Base-by-base conservation (phyloP, 2,329 filamentous ascomycete genomes). In the Nigrograna mackinnonii region DNA sequence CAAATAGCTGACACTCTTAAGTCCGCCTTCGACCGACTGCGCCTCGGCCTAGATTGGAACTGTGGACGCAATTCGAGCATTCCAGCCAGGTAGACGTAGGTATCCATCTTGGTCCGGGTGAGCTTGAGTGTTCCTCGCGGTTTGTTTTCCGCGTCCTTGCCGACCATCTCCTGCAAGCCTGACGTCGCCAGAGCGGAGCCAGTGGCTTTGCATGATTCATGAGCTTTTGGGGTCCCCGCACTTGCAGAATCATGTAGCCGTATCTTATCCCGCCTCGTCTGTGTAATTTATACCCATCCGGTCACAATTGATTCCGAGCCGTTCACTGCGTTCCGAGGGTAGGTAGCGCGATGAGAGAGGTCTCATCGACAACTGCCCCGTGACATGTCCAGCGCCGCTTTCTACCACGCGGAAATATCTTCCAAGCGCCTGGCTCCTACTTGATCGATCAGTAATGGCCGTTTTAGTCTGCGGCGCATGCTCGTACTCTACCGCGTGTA, bases 61-160 rank as follows among this genome's bases (percentile, higher is more conserved):
- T 12, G 16, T 22, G 13, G 22, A 39, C 17, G 17, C 37, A 22
- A 32, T 24, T 35, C 21, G 21, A 35, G 26, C 28, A 22, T 9
- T 24, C 3, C 18, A 14, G 37, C 18, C 13, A 6, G 19, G 20
- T 6, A 22, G 24, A n/a, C n/a, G 37, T 11, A 35, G 38, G 4
- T 16, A 17, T 6, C 5, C 14, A 6, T 6, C 16, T 12, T 32
- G n/a, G n/a, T n/a, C n/a, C 45, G 54, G 48, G 28, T 48, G 37
- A 49, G 21, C 37, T 24, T 33, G 30, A 36, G 41, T 20, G 20
- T 39, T 40, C 36, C 43, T 54, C 58, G 58, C 55, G 54, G 38
- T 50, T 51, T 50, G 58, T 62, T 60, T 56, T 60, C 57, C 55
- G 58, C 42, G 31, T 12, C n/a, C 22, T 19, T 18, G 38, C 35